Percentiles rank a stretch among this genome's conserved stretches.
phyloP scores from a whole-genome alignment of 2,329 filamentous ascomycete species.

The Pyrenochaeta sp. region DNA sequence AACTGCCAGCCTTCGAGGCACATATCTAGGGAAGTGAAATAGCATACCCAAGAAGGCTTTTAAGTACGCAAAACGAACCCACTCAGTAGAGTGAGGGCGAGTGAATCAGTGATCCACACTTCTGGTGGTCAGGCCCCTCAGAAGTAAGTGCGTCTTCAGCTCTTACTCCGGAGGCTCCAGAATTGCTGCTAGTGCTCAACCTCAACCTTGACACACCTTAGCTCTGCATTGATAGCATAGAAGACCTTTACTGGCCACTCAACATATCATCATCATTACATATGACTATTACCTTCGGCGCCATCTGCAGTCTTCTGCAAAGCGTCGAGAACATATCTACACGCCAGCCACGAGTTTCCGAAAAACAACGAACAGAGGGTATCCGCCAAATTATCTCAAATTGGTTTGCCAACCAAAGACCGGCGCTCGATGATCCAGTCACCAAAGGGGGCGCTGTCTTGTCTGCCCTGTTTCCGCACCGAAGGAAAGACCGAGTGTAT shows the following conservation, averaged over 20 bases:
- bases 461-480: conserved; percentile 79
- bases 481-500: conserved; percentile 80
- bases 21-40: neutral
- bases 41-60: neutral
- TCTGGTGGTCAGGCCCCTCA: neutral
- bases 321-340: conserved; percentile 64
- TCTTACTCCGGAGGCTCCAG: neutral
- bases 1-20: neutral
- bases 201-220: neutral
- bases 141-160: conserved; percentile 1
- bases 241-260: too few relatives aligned
- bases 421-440: conserved; percentile 63
- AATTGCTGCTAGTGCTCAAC: neutral
- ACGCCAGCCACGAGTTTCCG: conserved; percentile 52
- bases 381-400: conserved; percentile 56
- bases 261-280: neutral
- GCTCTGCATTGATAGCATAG: neutral
- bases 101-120: neutral
- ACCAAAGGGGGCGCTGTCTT: conserved; percentile 71
- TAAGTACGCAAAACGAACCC: neutral
- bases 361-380: conserved; percentile 34
- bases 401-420: conserved; percentile 76
- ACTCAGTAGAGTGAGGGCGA: neutral
- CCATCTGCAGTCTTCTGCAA: conserved; percentile 78
- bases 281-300: conserved; percentile 74